phyloP scores from a whole-genome alignment of 805 yeast species.

The Lachancea nothofagi region DNA sequence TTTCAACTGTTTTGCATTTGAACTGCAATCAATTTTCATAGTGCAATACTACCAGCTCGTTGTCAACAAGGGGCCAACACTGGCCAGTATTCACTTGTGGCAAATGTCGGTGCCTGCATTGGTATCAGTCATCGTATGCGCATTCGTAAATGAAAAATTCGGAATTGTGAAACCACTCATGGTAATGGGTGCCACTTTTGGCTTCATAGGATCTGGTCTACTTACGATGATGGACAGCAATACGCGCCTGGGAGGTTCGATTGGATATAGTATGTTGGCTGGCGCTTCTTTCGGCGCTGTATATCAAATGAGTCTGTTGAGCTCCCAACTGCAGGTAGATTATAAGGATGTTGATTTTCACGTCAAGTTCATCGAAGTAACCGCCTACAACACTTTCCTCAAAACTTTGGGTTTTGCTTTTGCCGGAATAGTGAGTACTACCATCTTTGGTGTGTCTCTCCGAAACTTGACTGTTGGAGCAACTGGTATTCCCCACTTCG shows the following conservation, averaged over 20 bases:
- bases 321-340: conserved; percentile 29
- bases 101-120: conserved; percentile 20
- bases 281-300: conserved; percentile 36
- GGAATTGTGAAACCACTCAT: conserved; percentile 35
- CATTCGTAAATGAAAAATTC: conserved; percentile 31
- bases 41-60: conserved; percentile 28
- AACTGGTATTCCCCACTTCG: conserved; percentile 6
- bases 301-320: conserved; percentile 32
- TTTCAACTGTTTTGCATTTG: conserved; percentile 18
- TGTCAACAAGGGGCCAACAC: conserved; percentile 20
- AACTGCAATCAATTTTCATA: conserved; percentile 20
- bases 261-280: conserved; percentile 37
- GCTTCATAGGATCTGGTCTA: conserved; percentile 35
- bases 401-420: conserved; percentile 23
- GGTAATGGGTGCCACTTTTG: conserved; percentile 28
- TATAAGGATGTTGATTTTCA: conserved; percentile 15
- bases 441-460: conserved; percentile 21
- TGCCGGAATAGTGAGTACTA: conserved; percentile 24
- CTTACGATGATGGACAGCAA: conserved; percentile 30
- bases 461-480: conserved; percentile 10
- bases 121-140: conserved; percentile 22
- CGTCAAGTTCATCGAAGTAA: conserved; percentile 21
- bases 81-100: conserved; percentile 22
- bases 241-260: conserved; percentile 26
- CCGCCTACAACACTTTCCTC: conserved; percentile 23